Percentiles rank a stretch among this genome's conserved stretches.
Evolutionary conservation across 176 grass and related monocot species (phyloP).

Genomic region (Microstegium vimineum): DNA sequence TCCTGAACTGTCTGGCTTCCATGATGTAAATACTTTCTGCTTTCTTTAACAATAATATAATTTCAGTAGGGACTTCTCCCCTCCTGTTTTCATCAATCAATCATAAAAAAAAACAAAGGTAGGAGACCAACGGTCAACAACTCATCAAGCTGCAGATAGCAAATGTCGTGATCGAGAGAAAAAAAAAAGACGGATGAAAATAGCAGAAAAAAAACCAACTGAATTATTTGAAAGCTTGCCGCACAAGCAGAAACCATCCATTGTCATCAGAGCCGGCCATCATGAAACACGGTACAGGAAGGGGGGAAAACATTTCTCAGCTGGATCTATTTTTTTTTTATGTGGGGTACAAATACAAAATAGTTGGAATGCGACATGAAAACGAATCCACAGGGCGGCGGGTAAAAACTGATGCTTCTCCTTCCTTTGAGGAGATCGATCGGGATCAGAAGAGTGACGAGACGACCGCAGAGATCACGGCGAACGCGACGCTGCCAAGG

Average conservation of each 20-base stretch:
- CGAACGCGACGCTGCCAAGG: conserved; percentile 1
- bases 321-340: conserved; percentile 27
- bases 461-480: conserved; percentile 33
- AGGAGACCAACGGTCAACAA: not conserved
- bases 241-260: not conserved
- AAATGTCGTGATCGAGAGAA: not conserved
- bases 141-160: not conserved
- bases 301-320: not conserved
- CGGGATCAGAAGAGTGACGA: conserved; percentile 47
- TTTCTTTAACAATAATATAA: too few species aligned
- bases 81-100: not conserved
- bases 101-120: too few species aligned
- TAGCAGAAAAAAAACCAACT: not conserved
- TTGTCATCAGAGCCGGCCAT: not conserved
- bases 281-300: too few species aligned
- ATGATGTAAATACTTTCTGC: not conserved
- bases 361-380: not conserved
- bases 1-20: too few species aligned
- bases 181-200: not conserved
- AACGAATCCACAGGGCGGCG: conserved; percentile 25
- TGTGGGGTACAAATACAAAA: conserved; percentile 7
- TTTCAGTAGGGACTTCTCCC: too few species aligned
- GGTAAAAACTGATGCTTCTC: not conserved
- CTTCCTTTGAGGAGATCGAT: not conserved
- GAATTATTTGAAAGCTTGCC: not conserved